Conservation (phyloP, 768 basidiomycete species). For the Lentinula sp. region DNA sequence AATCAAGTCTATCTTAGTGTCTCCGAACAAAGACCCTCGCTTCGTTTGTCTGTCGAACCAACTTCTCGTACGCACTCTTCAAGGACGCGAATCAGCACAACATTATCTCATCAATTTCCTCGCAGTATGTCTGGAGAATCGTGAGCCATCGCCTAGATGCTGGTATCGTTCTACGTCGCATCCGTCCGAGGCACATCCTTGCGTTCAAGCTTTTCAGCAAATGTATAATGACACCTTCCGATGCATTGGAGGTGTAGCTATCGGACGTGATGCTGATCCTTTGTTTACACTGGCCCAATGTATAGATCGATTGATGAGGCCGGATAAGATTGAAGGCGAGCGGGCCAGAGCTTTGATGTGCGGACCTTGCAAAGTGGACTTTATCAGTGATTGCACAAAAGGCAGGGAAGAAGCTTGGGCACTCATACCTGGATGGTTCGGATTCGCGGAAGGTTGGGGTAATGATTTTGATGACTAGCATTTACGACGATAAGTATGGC, state of each 20-base stretch:
- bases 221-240: conserved; percentile 70
- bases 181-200: conserved; percentile 25
- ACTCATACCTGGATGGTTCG: neutral
- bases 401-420: neutral
- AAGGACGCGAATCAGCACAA: conserved; percentile 63
- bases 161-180: conserved; percentile 8
- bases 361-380: conserved; percentile 41
- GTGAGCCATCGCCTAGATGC: conserved; percentile 29
- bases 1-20: neutral
- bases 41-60: conserved; percentile 11
- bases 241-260: conserved; percentile 63
- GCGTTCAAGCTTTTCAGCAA: conserved; percentile 69
- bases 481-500: neutral
- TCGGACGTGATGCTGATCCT: conserved; percentile 70
- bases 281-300: conserved; percentile 64
- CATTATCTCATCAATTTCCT: conserved; percentile 58
- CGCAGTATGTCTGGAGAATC: conserved; percentile 43
- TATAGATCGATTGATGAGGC: conserved; percentile 64
- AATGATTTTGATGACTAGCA: neutral
- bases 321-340: conserved; percentile 63
- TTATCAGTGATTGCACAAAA: conserved; percentile 20
- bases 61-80: conserved; percentile 37
- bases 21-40: neutral
- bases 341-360: conserved; percentile 48
- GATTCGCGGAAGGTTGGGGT: neutral